phyloP scores from a whole-genome alignment of 148 eudicot genomes.

The Cornus suecica region DNA sequence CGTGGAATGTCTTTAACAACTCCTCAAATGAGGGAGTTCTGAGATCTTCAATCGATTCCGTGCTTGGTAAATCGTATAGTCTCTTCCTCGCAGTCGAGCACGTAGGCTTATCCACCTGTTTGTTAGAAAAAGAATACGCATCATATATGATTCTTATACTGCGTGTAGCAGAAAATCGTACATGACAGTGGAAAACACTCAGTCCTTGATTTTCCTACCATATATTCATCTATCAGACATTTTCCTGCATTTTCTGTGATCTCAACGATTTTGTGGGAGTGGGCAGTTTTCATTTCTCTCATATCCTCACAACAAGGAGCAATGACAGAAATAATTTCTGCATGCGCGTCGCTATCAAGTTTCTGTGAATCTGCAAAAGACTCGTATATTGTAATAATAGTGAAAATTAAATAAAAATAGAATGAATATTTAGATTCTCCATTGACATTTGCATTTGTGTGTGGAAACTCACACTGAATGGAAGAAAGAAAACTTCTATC shows the following conservation, averaged over 20 bases:
- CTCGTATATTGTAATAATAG: not conserved
- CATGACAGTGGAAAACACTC: not conserved
- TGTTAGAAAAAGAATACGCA: not conserved
- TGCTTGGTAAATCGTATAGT: constrained; percentile 10
- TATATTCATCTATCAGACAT: constrained; percentile 26
- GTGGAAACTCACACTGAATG: constrained; percentile 12
- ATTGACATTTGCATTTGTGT: not conserved
- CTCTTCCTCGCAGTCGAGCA: constrained; percentile 4
- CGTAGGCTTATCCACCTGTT: constrained; percentile 16
- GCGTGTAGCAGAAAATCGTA: not conserved
- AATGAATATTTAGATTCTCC: not conserved
- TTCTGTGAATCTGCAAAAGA: constrained; percentile 14
- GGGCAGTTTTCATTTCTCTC: constrained; percentile 15
- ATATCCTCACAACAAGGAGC: constrained; percentile 4
- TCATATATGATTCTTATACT: not conserved
- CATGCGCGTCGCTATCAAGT: not conserved
- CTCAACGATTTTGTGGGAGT: constrained; percentile 19
- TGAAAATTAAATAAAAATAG: not conserved
- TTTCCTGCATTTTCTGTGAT: constrained; percentile 21
- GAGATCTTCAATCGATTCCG: constrained; percentile 15
- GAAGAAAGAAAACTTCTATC: constrained; percentile 13
- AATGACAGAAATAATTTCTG: constrained; percentile 6
- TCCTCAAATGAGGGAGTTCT: constrained; percentile 18
- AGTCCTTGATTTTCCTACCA: constrained; percentile 12
- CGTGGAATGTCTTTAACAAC: constrained; percentile 8